Base-by-base conservation (phyloP, 768 basidiomycete genomes). In the Macrocybe gigantea region DNA sequence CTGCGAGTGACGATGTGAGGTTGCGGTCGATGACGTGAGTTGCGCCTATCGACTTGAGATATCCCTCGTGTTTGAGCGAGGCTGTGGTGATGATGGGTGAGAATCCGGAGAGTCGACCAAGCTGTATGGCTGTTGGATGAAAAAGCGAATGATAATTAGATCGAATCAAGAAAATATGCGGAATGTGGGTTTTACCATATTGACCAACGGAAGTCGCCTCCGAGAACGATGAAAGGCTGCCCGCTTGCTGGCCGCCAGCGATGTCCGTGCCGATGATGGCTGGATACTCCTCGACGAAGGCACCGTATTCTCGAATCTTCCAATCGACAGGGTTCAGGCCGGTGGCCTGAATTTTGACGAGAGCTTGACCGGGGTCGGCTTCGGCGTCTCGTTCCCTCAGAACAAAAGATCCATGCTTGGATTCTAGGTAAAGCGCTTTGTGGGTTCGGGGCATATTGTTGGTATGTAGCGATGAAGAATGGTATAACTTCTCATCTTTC, bases 151-250 rank as follows among this genome's bases (percentile, higher is more conserved):
- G 33, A 3, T 14, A 7, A 13, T 13, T 15, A 32, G 13, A 32
- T n/a, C 42, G 40, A 45, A 40, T 7, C 29, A n/a, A 12, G 30
- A 1, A 8, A 22, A 22, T 22, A 22, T 22, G 51, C 6, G 30
- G 12, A 6, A 9, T 29, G 39, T 55, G 33, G 22, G 22, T 22
- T 54, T 22, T 39, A 70, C 70, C 67, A 13, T 53, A 65, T 53
- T 73, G 68, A 11, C 72, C 72, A 10, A 72, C 57, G 6, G 64
- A 65, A 10, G 59, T 49, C 6, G 68, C 72, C 72, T 30, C 71
- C 73, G 2, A 72, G 15, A 11, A 73, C 56, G 12, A 73, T 15
- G 8, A 59, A 46, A 6, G 71, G 61, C 43, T 68, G 61, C 64
- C 63, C n/a, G 55, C 44, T 44, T 60, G 64, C 37, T 60, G 59